Conservation (phyloP, 495 filamentous ascomycete genomes). For the Xylaria sp. region DNA sequence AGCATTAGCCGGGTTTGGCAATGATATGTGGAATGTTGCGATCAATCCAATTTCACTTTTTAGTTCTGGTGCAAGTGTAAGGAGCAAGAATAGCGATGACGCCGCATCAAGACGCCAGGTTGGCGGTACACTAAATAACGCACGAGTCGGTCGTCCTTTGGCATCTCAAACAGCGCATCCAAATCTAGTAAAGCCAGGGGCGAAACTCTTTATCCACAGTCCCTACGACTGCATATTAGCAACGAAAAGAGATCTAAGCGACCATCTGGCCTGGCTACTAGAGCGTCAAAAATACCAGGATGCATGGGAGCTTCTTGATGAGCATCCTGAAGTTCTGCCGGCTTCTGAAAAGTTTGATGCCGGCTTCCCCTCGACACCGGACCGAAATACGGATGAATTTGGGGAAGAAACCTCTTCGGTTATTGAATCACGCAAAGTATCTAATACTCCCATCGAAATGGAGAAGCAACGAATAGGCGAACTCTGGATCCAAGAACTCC, state of each 20-base stretch:
- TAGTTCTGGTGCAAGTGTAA: conserved; percentile 83
- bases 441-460: conserved; percentile 72
- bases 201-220: conserved; percentile 95
- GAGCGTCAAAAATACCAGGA: conserved; percentile 79
- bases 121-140: conserved; percentile 38
- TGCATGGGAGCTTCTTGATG: conserved; percentile 86
- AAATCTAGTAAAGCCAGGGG: conserved; percentile 65
- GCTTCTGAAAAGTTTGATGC: conserved; percentile 43
- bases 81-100: conserved; percentile 70
- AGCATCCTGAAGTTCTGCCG: conserved; percentile 75
- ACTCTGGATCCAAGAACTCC: conserved; percentile 86
- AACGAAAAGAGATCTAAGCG: conserved; percentile 80
- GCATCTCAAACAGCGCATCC: conserved; percentile 47
- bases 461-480: conserved; percentile 94
- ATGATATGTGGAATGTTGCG: conserved; percentile 77
- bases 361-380: conserved; percentile 54
- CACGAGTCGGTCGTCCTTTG: conserved; percentile 27
- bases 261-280: conserved; percentile 85
- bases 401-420: conserved; percentile 78
- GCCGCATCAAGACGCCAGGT: conserved; percentile 42
- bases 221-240: conserved; percentile 94
- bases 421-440: conserved; percentile 54
- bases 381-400: conserved; percentile 69
- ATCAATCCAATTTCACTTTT: conserved; percentile 85
- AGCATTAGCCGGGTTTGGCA: conserved; percentile 62